phyloP scores from a whole-genome alignment of 192 early-diverging fungal genomes.

The Rhizophagus prolifer region DNA sequence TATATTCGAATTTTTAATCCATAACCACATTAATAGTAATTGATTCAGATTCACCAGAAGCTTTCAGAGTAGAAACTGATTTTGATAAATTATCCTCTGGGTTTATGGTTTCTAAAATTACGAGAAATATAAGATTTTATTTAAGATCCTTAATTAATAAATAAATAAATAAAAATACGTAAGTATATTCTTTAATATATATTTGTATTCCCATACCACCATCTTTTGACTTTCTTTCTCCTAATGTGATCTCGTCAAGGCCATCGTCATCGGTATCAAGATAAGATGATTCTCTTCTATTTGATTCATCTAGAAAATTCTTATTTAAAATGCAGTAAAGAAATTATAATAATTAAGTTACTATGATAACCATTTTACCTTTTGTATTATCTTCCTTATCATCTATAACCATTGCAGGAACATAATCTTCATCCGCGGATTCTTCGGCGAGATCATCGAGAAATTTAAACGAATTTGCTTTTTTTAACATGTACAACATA shows the following conservation, averaged over 20 bases:
- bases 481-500: background rate
- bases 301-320: background rate
- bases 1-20: background rate
- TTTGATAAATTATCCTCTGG: background rate
- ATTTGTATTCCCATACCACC: too few species aligned
- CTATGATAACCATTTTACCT: background rate
- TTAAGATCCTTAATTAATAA: too few species aligned
- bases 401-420: background rate
- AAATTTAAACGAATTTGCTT: background rate
- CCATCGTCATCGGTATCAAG: background rate
- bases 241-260: background rate
- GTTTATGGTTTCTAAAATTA: too few species aligned
- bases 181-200: too few species aligned
- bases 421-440: background rate
- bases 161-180: too few species aligned
- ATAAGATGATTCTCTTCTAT: background rate
- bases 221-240: background rate
- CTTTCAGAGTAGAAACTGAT: background rate
- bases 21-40: background rate
- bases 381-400: background rate
- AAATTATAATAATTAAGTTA: background rate
- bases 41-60: background rate
- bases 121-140: too few species aligned
- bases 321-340: background rate
- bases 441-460: background rate